These are phyloP conservation scores for Fusarium drepaniforme DNA, from an alignment of 2,329 filamentous ascomycete genomes.

Conservation along the genomic window DNA sequence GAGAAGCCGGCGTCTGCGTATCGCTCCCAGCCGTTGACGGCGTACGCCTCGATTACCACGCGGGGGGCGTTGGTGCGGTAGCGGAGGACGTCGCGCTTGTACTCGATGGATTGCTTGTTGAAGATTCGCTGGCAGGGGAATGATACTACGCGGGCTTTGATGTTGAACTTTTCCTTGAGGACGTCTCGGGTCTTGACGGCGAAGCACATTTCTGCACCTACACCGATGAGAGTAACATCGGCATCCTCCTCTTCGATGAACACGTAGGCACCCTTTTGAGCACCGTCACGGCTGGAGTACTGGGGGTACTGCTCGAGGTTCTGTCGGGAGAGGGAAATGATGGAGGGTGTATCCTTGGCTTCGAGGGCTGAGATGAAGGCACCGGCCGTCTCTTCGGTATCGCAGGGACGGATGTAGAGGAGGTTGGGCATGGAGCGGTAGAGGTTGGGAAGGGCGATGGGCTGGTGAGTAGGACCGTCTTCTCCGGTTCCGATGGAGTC, in stretches of 20 bases:
- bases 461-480: conserved; percentile 73
- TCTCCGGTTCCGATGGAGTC: conserved; percentile 71
- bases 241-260: conserved; percentile 57
- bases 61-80: conserved; percentile 57
- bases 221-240: conserved; percentile 58
- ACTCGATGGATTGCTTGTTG: conserved; percentile 56
- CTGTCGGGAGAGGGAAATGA: conserved; percentile 63
- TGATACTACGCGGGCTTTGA: conserved; percentile 56
- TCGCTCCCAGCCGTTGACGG: conserved; percentile 69
- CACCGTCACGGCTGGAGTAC: conserved; percentile 54
- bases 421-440: conserved; percentile 74
- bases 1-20: conserved; percentile 69
- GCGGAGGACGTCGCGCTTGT: conserved; percentile 59
- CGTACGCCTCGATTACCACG: conserved; percentile 72
- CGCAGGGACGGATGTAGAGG: conserved; percentile 69
- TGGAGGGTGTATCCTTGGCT: conserved; percentile 54
- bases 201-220: conserved; percentile 52
- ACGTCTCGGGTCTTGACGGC: conserved; percentile 48
- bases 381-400: conserved; percentile 68
- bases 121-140: conserved; percentile 61
- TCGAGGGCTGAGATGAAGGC: conserved; percentile 64
- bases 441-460: conserved; percentile 67
- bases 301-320: conserved; percentile 54
- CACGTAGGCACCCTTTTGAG: conserved; percentile 60
- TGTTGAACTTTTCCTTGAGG: conserved; percentile 54